Percentiles rank a stretch among this genome's conserved stretches.
These are phyloP conservation scores for Barnettozyma botsteinii DNA, from an alignment of 805 yeast genomes.

Conservation along the genomic window DNA sequence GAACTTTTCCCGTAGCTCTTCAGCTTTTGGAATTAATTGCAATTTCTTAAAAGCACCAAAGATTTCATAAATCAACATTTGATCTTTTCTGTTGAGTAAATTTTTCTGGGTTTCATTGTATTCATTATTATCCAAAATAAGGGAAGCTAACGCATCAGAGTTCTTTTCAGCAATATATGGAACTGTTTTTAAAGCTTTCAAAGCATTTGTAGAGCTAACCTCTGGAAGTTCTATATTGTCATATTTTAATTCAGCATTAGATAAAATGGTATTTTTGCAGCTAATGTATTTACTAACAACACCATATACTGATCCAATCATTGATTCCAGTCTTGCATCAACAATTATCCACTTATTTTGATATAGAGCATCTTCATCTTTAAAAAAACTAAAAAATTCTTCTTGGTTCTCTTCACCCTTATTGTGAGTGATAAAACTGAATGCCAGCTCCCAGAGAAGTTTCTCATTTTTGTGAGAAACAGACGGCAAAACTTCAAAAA, in stretches of 20 bases:
- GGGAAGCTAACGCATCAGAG: conserved; percentile 51
- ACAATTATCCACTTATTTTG: conserved; percentile 14
- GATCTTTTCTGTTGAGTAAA: conserved; percentile 50
- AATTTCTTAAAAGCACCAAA: conserved; percentile 63
- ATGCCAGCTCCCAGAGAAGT: conserved; percentile 51
- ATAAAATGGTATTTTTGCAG: conserved; percentile 8
- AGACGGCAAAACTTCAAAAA: conserved; percentile 51
- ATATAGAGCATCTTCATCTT: conserved; percentile 10
- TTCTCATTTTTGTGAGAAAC: conserved; percentile 37
- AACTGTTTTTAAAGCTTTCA: conserved; percentile 50
- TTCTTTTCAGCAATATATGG: conserved; percentile 68
- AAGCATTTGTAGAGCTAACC: conserved; percentile 41
- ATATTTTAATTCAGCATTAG: conserved; percentile 13
- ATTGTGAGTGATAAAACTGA: conserved; percentile 29
- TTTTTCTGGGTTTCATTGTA: conserved; percentile 18
- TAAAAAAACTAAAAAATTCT: conserved; percentile 12
- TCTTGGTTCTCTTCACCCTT: neutral
- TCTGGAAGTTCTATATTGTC: conserved; percentile 11
- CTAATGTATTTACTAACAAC: conserved; percentile 10
- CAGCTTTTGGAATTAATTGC: conserved; percentile 45
- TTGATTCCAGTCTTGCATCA: conserved; percentile 16
- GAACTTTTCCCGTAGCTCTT: conserved; percentile 47
- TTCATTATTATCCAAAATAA: conserved; percentile 35
- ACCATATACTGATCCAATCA: conserved; percentile 9
- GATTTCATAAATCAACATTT: conserved; percentile 51